Conservation (phyloP, 805 yeast species). For the Grigorovia jiainica region DNA sequence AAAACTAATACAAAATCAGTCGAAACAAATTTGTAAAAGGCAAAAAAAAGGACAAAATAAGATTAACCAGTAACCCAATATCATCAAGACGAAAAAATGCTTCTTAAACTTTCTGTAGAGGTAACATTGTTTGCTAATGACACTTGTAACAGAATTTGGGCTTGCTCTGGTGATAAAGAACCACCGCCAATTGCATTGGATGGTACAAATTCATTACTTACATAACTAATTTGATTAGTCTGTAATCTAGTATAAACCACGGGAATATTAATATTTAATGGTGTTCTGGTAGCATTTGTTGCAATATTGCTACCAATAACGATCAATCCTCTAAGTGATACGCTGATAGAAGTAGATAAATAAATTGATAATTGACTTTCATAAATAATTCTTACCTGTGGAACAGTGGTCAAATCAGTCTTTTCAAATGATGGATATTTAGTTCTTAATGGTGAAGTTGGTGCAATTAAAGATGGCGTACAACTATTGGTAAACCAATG, state of each 20-base stretch:
- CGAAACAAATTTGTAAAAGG: no score
- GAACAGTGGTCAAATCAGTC: conserved; percentile 5
- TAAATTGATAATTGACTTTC: conserved; percentile 16
- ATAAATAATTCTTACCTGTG: conserved; percentile 21
- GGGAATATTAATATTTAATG: conserved; percentile 1
- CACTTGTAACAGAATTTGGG: conserved; percentile 22
- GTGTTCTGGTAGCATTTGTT: conserved; percentile 10
- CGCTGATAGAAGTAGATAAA: conserved; percentile 11
- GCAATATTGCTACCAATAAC: conserved; percentile 16
- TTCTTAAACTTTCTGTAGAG: conserved; percentile 4
- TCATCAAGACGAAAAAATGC: conserved; percentile 11
- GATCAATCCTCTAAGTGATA: conserved; percentile 19
- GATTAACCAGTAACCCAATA: no score
- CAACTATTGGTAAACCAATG: conserved; percentile 21
- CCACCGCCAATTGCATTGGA: conserved; percentile 24
- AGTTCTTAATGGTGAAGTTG: conserved; percentile 15
- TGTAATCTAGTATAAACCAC: conserved; percentile 3
- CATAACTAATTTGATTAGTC: conserved; percentile 7
- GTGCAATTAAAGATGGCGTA: conserved; percentile 11
- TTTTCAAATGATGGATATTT: conserved; percentile 17
- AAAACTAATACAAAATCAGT: no score
- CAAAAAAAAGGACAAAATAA: no score
- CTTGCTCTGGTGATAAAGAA: conserved; percentile 24
- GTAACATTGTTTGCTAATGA: conserved; percentile 22
- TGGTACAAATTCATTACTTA: conserved; percentile 15